A percentile compares a stretch with the other conserved stretches of the same genome.
These are phyloP conservation scores for Lichtheimia ornata DNA, from an alignment of 371 early-diverging fungal genomes.

Conservation along the genomic window DNA sequence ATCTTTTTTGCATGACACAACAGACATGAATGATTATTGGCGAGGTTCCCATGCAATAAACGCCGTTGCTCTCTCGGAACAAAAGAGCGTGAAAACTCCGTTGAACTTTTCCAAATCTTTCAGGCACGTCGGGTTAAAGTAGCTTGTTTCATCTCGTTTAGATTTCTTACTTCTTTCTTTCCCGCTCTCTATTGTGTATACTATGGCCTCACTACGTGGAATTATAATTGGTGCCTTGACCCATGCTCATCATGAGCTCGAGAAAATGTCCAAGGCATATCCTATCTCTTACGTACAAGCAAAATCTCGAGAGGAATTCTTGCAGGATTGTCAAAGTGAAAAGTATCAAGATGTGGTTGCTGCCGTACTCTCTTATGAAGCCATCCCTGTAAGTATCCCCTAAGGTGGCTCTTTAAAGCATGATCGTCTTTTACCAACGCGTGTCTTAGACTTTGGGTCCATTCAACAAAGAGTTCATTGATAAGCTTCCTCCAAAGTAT, in stretches of 20 bases:
- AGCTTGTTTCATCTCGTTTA: no score
- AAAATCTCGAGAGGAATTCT: slow-evolving; percentile 34
- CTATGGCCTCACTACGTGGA: slow-evolving; percentile 8
- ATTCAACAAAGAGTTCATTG: slow-evolving; percentile 38
- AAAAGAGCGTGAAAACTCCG: no score
- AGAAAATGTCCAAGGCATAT: slow-evolving; percentile 21
- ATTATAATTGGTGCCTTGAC: slow-evolving; percentile 40
- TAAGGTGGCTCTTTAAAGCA: no score
- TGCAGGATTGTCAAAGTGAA: slow-evolving; percentile 29
- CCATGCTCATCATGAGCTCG: slow-evolving; percentile 30
- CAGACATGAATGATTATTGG: no score
- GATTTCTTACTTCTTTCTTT: background rate
- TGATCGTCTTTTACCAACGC: background rate
- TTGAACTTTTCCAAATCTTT: no score
- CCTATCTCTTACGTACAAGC: slow-evolving; percentile 29
- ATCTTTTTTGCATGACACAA: no score
- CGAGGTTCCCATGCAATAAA: no score
- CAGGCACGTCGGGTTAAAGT: no score
- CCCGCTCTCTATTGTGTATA: background rate
- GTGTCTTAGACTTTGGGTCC: slow-evolving; percentile 18
- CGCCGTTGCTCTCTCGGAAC: no score
- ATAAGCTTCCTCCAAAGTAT: slow-evolving; percentile 28
- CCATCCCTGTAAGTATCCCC: slow-evolving; percentile 4
- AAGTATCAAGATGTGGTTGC: slow-evolving; percentile 35
- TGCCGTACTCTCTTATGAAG: slow-evolving; percentile 28